Evolutionary conservation across 2,329 filamentous ascomycete genomes (phyloP).

Genomic region (Coleophoma cylindrospora): DNA sequence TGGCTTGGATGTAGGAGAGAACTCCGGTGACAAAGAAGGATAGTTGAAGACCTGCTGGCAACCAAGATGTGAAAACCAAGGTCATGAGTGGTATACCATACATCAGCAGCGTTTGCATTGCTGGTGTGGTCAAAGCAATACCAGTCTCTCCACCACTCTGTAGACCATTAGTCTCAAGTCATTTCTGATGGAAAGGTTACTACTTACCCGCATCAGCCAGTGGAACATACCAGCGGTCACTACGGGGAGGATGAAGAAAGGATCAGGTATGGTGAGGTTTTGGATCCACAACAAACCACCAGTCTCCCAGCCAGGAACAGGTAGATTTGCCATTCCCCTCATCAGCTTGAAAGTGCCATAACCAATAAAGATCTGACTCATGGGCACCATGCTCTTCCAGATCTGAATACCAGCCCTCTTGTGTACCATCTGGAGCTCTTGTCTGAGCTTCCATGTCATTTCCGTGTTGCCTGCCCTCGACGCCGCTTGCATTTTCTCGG

Average conservation of each 20-base stretch:
- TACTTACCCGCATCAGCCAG: conserved; percentile 19
- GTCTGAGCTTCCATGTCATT: conserved; percentile 38
- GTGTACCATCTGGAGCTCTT: conserved; percentile 46
- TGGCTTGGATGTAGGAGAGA: conserved; percentile 36
- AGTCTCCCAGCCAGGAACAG: conserved; percentile 71
- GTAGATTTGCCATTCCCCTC: conserved; percentile 67
- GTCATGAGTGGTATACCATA: conserved; percentile 47
- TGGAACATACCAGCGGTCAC: conserved; percentile 54
- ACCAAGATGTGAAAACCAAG: conserved; percentile 43
- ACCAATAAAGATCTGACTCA: conserved; percentile 65
- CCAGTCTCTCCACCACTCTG: conserved; percentile 46
- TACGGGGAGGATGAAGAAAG: conserved; percentile 69
- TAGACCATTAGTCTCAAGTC: not conserved
- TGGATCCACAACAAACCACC: conserved; percentile 74
- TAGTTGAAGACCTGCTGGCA: conserved; percentile 49
- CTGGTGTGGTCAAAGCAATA: conserved; percentile 24
- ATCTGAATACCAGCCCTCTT: conserved; percentile 48
- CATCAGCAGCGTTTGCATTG: conserved; percentile 33
- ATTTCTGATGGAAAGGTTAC: too few relatives aligned
- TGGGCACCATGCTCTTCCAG: conserved; percentile 45
- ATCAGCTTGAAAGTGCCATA: conserved; percentile 78
- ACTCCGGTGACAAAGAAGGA: conserved; percentile 49
- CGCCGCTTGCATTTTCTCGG: conserved; percentile 43
- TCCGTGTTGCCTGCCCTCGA: conserved; percentile 36
- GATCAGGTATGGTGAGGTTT: conserved; percentile 73